Base-by-base conservation (phyloP, 1,139 yeast species). In the Nadsonia commutata region DNA sequence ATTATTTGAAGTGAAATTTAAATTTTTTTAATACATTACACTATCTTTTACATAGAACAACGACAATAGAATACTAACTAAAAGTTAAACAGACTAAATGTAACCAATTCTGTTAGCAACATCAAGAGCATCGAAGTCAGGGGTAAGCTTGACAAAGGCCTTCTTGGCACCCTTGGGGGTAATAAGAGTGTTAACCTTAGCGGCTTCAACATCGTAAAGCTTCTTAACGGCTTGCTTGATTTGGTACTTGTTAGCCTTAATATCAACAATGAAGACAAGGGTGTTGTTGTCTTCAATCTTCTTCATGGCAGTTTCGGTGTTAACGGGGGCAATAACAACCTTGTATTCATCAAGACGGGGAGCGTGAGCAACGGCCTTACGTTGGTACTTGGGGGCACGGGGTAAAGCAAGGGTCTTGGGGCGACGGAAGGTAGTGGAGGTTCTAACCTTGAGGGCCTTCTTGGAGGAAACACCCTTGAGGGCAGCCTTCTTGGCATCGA, bases 151-250 rank as follows among this genome's bases (percentile, higher is more conserved):
- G 70, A 90, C 90, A 78, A 82, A 90, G 67, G 99, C 99, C 81
- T 93, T 93, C 85, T 90, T 90, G 76, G 96, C 83, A 72, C 98
- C 98, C 71, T 90, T 88, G 68, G 98, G 96, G 76, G 95, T 84
- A 65, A 90, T 72, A 71, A 88, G 78, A 63, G 97, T 90, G 90
- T 90, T 85, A 65, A 90, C 88, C 73, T 84, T 78, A 65, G 72
- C 75, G 59, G 83, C 93, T 61, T 90, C 97, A 63, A 90, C 96
- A 66, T 84, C 88, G 80, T 90, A 90, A 68, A 90, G 80, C 74
- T 86, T 94, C 81, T 90, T 88, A 64, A 90, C 94, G 60, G 99
- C 98, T 66, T 80, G 74, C 80, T 88, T 88, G 78, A 90, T 90
- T 76, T 90, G 96, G 75, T 80, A 72, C 80, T 90, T 90, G 95